These are phyloP conservation scores for Quercus parvula DNA, from an alignment of 306 rosid species.

Conservation along the genomic window DNA sequence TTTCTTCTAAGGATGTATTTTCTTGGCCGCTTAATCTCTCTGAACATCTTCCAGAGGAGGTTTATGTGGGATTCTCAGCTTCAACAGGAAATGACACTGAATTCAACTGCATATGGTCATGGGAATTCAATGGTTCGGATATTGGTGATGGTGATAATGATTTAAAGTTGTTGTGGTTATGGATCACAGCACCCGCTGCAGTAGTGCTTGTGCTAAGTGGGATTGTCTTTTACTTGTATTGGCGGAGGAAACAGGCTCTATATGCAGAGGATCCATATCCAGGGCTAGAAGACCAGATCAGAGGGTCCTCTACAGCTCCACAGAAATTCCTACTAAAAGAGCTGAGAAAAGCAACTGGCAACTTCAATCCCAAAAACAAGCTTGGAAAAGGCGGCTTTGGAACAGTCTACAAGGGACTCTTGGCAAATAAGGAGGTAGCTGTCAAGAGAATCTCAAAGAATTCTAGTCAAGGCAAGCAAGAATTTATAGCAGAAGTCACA, in stretches of 20 bases:
- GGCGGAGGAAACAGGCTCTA: conserved; percentile 19
- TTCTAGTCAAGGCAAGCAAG: too few species aligned
- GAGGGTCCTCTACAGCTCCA: conserved; percentile 49
- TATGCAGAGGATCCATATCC: conserved; percentile 42
- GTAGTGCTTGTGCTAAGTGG: conserved; percentile 15
- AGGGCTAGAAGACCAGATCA: conserved; percentile 57
- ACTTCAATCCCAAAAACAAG: conserved; percentile 43
- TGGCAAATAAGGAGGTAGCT: too few species aligned
- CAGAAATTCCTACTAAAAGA: conserved; percentile 44
- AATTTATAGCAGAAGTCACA: too few species aligned
- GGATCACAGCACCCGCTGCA: conserved; percentile 25
- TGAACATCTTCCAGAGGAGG: conserved; percentile 32
- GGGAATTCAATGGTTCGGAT: conserved; percentile 40
- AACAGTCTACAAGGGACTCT: too few species aligned
- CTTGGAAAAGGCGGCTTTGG: too few species aligned
- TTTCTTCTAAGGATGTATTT: neutral
- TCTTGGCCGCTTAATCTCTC: conserved; percentile 39
- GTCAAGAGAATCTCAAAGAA: too few species aligned
- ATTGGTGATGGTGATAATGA: neutral
- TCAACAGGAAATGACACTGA: conserved; percentile 54
- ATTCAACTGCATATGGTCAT: conserved; percentile 52
- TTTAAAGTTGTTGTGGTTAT: conserved; percentile 38
- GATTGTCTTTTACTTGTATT: conserved; percentile 15
- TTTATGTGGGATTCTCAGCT: conserved; percentile 66
- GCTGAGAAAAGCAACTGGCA: conserved; percentile 49